phyloP scores from a whole-genome alignment of 805 yeast species.

The Wickerhamiella qilinensis region DNA sequence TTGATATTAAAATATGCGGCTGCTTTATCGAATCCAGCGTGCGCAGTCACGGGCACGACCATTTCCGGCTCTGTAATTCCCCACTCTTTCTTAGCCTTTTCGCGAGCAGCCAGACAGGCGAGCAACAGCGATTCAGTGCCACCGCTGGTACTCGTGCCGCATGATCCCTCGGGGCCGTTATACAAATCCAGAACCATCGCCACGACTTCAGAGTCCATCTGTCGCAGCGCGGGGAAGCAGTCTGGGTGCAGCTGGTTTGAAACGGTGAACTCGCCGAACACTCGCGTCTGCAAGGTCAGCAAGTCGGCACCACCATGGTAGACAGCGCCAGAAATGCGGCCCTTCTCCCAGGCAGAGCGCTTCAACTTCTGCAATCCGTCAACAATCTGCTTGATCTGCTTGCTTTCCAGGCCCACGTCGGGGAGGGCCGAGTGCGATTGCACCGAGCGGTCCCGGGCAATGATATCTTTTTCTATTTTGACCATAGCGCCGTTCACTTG shows the following conservation, averaged over 20 bases:
- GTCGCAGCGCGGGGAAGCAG: conserved; percentile 88
- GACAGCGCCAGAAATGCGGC: conserved; percentile 87
- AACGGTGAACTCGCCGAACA: conserved; percentile 62
- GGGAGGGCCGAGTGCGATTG: conserved; percentile 34
- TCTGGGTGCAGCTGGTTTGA: conserved; percentile 96
- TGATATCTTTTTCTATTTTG: conserved; percentile 39
- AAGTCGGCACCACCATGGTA: conserved; percentile 87
- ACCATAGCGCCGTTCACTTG: conserved; percentile 37
- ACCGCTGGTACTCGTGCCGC: conserved; percentile 81
- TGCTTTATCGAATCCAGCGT: conserved; percentile 92
- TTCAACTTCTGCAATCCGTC: conserved; percentile 29
- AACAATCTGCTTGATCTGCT: conserved; percentile 34
- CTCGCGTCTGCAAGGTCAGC: conserved; percentile 54
- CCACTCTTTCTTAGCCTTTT: conserved; percentile 35
- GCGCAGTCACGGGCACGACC: conserved; percentile 76
- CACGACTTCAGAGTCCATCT: conserved; percentile 92
- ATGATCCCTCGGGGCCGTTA: conserved; percentile 59
- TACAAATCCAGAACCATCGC: conserved; percentile 72
- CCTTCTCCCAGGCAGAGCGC: conserved; percentile 69
- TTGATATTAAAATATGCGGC: conserved; percentile 79
- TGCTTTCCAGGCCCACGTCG: conserved; percentile 34
- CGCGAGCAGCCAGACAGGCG: conserved; percentile 79
- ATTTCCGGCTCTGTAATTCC: conserved; percentile 69
- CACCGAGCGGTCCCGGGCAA: conserved; percentile 32
- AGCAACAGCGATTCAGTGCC: conserved; percentile 87